Conservation (phyloP, 106 monocot species). For the Dendrobium nobile region DNA sequence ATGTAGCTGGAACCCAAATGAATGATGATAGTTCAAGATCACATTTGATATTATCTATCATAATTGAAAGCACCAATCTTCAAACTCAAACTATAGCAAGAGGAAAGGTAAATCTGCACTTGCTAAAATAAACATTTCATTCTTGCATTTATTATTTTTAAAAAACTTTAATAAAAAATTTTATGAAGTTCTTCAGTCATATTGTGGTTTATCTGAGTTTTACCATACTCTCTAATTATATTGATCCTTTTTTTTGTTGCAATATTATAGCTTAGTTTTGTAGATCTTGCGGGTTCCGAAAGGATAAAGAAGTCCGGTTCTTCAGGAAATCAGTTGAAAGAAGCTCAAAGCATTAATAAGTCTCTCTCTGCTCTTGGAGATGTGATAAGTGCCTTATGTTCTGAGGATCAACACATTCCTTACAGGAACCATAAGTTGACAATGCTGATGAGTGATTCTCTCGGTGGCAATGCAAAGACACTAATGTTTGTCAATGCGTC, state of each 20-base stretch:
- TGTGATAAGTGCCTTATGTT: conserved; percentile 87
- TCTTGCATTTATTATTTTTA: neutral
- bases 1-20: conserved; percentile 85
- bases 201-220: neutral
- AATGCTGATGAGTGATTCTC: conserved; percentile 99
- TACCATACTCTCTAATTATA: neutral
- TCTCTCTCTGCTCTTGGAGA: conserved; percentile 95
- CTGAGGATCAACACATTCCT: conserved; percentile 93
- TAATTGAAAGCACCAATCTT: conserved; percentile 93
- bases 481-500: conserved; percentile 98
- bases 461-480: conserved; percentile 98
- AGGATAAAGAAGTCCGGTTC: conserved; percentile 94
- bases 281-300: conserved; percentile 98
- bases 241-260: neutral
- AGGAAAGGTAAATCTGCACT: conserved; percentile 68
- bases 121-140: neutral
- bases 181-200: neutral
- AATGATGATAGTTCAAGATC: conserved; percentile 99
- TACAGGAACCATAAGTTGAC: conserved; percentile 96
- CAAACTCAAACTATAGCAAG: conserved; percentile 81
- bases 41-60: conserved; percentile 83
- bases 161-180: neutral
- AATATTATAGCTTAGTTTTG: conserved; percentile 90
- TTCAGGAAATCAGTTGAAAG: conserved; percentile 84
- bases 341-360: conserved; percentile 98